Evolutionary conservation across 2,329 filamentous ascomycete genomes (phyloP).

Genomic region (Cordyceps cicadae): DNA sequence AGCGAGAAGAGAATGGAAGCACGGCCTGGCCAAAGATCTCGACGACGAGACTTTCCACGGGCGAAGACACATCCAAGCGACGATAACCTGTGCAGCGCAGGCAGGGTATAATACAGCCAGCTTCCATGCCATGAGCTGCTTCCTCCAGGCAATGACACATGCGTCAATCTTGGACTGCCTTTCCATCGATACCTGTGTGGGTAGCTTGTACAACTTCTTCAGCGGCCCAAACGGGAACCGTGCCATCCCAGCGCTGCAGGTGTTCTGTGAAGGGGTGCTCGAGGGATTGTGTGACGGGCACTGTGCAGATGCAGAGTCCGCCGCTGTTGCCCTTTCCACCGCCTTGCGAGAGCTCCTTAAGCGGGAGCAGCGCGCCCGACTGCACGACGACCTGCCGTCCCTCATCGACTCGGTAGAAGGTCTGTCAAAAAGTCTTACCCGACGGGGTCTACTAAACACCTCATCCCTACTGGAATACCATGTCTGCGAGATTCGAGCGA

Average conservation of each 20-base stretch:
- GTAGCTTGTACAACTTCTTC: constrained; percentile 8
- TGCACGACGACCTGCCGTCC: constrained; percentile 1
- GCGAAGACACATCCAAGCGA: neutral
- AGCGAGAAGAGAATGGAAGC: constrained; percentile 1
- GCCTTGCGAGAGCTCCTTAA: constrained; percentile 6
- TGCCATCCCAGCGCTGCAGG: constrained; percentile 1
- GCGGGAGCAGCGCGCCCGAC: constrained; percentile 4
- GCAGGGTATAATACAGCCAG: neutral
- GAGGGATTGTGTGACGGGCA: no score
- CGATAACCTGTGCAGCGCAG: neutral
- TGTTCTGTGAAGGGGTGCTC: no score
- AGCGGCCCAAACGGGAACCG: constrained; percentile 5
- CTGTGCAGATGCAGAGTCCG: neutral
- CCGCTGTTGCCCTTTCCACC: constrained; percentile 3
- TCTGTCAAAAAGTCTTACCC: neutral
- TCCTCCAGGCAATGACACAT: constrained; percentile 9
- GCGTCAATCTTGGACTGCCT: constrained; percentile 5
- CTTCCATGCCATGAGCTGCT: neutral
- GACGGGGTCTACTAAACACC: neutral
- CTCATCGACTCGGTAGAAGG: constrained; percentile 2
- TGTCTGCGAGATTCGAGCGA: constrained; percentile 3
- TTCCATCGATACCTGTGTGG: constrained; percentile 6
- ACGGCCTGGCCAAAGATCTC: constrained; percentile 1
- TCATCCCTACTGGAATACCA: neutral
- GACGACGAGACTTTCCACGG: constrained; percentile 1